A percentile compares a stretch with the other conserved stretches of the same genome.
Conservation (phyloP, 1,284 basidiomycete species). For the Xerocomus minutiporus region DNA sequence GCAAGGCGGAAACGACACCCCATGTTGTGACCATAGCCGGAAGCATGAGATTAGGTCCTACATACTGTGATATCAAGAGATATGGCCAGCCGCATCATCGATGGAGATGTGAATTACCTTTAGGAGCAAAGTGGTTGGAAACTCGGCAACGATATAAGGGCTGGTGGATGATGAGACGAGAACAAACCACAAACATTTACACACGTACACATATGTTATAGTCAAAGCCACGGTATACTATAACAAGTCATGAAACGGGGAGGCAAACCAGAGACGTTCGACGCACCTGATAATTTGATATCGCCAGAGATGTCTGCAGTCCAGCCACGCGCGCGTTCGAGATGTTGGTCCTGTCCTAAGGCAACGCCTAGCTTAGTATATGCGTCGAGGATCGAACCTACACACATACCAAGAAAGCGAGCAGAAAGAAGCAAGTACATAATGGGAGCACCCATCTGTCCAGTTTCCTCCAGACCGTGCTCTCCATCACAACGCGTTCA, state of each 20-base stretch:
- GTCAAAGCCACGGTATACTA: constrained; percentile 51
- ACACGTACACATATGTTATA: constrained; percentile 44
- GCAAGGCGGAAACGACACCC: constrained; percentile 53
- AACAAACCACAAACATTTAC: background rate
- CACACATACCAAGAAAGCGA: constrained; percentile 44
- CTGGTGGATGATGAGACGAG: constrained; percentile 26
- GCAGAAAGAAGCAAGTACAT: constrained; percentile 45
- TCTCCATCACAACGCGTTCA: constrained; percentile 23
- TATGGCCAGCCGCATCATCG: background rate
- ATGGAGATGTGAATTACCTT: constrained; percentile 36
- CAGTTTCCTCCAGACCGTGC: constrained; percentile 42
- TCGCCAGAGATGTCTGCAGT: constrained; percentile 46
- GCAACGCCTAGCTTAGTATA: background rate
- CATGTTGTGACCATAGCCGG: constrained; percentile 54
- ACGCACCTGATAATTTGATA: constrained; percentile 45
- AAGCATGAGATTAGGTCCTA: constrained; percentile 55
- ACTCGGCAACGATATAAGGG: constrained; percentile 53
- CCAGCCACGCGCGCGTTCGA: constrained; percentile 50
- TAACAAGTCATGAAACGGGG: background rate
- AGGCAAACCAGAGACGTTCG: background rate
- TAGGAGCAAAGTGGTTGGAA: constrained; percentile 57
- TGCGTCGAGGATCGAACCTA: background rate
- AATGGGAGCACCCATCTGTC: constrained; percentile 45
- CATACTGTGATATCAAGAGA: constrained; percentile 32
- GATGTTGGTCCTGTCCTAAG: background rate